Evolutionary conservation across 495 filamentous ascomycete species (phyloP), one percentile per base, ranked within the genome.

Genomic region (Aspergillus sclerotiicarbonarius): DNA sequence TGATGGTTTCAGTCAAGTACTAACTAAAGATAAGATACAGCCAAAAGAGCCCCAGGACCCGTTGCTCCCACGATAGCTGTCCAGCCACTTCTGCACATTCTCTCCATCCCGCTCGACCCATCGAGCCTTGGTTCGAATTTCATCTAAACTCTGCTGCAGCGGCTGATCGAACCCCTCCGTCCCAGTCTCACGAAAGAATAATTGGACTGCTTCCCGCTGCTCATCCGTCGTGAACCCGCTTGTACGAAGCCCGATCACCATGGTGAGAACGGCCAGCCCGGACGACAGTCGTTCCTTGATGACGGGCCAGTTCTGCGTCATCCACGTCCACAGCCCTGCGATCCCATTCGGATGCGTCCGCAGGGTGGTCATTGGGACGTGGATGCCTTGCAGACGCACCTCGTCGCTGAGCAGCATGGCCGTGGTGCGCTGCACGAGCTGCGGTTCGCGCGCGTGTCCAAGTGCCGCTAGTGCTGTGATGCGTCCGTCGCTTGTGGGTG

Each of bases 371-470:
- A 95, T 75, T 2, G 86, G 94, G 66, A 96, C 85, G 77, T 97
- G 97, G 62, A 98, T 87, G 67, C 98, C 94, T 74, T 98, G 94
- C 61, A 87, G 91, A 78, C 95, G 95, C 71, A 98, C 90, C 59
- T 96, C 89, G 39, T 86, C 82, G 71, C 86, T 84, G 57, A 89
- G 79, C 43, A 92, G 84, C 33, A 96, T 76, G 8, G 72, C 79
- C 16, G 98, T 82, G 3, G 92, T 93, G 55, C 85, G 84, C 69
- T 91, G 71, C 72, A 97, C 93, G 46, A 97, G 85, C 50, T 82
- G 15, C 88, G 84, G 46, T 87, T 77, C 61, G 88, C 87, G 31
- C 90, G 84, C 52, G 90, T 84, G 48, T 94, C 92, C 8, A 98
- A 81, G 58, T 84, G 84, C 60, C 93, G 90, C 33, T 25, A 98